phyloP scores from a whole-genome alignment of 139 green algal genomes.

The Gonium pectorale region DNA sequence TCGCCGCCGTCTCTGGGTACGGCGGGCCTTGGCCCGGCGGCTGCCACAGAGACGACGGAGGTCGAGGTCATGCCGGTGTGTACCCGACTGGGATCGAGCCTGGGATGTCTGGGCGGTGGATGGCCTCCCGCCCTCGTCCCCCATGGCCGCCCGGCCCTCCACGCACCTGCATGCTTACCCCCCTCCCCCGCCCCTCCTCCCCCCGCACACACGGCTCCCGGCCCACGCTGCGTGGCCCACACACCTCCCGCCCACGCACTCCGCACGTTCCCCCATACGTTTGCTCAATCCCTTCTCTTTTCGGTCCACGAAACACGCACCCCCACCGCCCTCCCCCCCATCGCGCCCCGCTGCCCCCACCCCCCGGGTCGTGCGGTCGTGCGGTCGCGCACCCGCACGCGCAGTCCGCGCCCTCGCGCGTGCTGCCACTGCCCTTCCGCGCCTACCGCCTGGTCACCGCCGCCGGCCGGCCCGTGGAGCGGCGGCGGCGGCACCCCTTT shows the following conservation, averaged over 20 bases:
- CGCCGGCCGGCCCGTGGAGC: slow-evolving; percentile 65
- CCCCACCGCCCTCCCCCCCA: background rate
- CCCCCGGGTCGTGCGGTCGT: no score
- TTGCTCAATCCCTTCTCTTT: background rate
- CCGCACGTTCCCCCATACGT: background rate
- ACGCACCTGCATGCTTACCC: no score
- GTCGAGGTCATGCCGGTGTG: background rate
- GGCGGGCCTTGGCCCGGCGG: background rate
- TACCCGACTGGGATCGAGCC: background rate
- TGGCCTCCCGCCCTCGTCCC: background rate
- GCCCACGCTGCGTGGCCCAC: background rate
- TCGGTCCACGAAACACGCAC: background rate
- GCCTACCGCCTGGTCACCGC: slow-evolving; percentile 70
- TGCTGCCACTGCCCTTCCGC: slow-evolving; percentile 30
- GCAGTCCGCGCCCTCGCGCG: background rate
- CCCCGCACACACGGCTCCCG: no score
- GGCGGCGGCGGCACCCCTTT: slow-evolving; percentile 83
- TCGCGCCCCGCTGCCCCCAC: no score
- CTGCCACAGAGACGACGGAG: background rate
- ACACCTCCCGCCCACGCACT: background rate
- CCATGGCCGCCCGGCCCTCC: no score
- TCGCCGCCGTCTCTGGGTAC: no score
- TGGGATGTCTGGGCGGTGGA: no score
- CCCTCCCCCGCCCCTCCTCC: no score
- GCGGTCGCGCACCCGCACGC: no score